These are phyloP conservation scores for Backusella sp. DNA, from an alignment of 192 early-diverging fungal species.

Conservation along the genomic window DNA sequence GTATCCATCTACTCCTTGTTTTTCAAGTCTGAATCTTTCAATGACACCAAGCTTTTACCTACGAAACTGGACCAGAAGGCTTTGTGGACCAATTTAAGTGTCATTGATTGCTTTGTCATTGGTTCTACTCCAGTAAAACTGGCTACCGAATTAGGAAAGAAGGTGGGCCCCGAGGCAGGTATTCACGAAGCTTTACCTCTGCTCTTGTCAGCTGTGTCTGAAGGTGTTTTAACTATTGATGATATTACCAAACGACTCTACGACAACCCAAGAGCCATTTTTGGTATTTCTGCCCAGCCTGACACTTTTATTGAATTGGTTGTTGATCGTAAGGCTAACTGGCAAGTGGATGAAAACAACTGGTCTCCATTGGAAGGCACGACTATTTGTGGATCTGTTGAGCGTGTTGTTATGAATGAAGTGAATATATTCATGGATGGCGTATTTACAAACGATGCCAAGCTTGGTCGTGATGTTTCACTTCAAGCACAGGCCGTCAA, in stretches of 20 bases:
- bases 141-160: constrained; percentile 51
- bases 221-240: constrained; percentile 72
- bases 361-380: constrained; percentile 67
- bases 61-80: constrained; percentile 62
- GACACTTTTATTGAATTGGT: constrained; percentile 97
- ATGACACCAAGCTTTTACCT: constrained; percentile 44
- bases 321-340: constrained; percentile 65
- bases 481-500: constrained; percentile 35
- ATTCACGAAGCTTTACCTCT: constrained; percentile 72
- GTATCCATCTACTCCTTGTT: constrained; percentile 89
- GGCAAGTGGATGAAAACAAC: constrained; percentile 38
- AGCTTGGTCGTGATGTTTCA: constrained; percentile 49
- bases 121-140: constrained; percentile 68
- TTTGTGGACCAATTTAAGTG: constrained; percentile 77
- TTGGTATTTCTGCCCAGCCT: constrained; percentile 87
- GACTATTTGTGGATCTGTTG: constrained; percentile 68
- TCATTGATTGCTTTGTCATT: constrained; percentile 92
- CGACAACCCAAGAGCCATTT: constrained; percentile 87
- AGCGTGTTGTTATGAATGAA: constrained; percentile 89
- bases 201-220: constrained; percentile 78
- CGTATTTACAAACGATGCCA: constrained; percentile 38
- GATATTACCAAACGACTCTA: constrained; percentile 78
- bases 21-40: constrained; percentile 51
- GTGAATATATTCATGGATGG: constrained; percentile 89
- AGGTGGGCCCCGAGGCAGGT: constrained; percentile 44